Percentiles rank a stretch among this genome's conserved stretches.
These are phyloP conservation scores for Tetraselmis chui DNA, from an alignment of 139 green algal species.

Conservation along the genomic window DNA sequence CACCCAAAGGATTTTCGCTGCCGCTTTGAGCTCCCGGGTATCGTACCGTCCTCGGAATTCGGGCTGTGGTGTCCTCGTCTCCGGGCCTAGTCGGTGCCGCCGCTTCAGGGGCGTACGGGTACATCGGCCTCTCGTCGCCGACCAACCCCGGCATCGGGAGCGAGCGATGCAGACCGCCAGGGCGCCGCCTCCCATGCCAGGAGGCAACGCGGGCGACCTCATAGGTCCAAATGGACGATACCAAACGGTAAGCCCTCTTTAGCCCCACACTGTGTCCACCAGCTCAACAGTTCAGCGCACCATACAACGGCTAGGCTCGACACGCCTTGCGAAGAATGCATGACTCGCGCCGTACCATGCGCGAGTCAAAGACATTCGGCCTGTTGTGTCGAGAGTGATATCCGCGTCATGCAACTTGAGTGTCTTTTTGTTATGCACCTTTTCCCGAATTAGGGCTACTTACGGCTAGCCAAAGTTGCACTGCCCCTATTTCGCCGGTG, in stretches of 20 bases:
- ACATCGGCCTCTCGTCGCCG: no score
- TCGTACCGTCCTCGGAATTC: no score
- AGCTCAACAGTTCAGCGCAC: not conserved
- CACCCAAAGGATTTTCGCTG: no score
- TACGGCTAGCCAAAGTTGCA: not conserved
- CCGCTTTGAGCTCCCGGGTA: no score
- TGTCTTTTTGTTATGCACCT: no score
- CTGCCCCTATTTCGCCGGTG: not conserved
- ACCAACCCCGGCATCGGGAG: no score
- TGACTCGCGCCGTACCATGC: not conserved
- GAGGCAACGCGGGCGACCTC: not conserved
- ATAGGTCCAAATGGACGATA: not conserved
- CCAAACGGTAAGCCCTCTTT: not conserved
- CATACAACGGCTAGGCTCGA: not conserved
- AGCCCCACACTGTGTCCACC: not conserved
- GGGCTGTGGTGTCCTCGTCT: no score
- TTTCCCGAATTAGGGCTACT: no score
- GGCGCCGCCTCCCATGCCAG: not conserved
- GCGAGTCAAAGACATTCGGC: not conserved
- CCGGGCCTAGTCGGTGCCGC: no score
- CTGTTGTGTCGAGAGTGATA: not conserved
- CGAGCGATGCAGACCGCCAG: no score
- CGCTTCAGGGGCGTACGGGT: no score
- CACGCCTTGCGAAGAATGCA: not conserved
- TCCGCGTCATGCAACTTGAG: no score